Evolutionary conservation across 2,329 filamentous ascomycete genomes (phyloP), one percentile per base, ranked within the genome.

Genomic region (Xylaria sp.): DNA sequence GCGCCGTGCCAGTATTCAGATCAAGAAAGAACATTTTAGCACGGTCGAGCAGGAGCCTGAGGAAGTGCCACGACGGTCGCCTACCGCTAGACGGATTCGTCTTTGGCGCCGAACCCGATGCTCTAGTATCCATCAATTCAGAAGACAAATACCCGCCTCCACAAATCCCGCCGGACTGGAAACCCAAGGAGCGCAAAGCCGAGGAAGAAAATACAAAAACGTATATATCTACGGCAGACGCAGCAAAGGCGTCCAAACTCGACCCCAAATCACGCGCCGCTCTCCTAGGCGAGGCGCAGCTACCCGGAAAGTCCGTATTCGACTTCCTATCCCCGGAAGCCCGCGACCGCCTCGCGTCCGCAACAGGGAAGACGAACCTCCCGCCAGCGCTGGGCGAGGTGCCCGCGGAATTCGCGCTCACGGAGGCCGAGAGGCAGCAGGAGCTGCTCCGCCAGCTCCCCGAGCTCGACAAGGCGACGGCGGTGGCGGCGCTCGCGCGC

Each of bases 231-330:
- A 70, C 71, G 21, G 71, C 92, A 45, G 92, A 96, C 67, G 92
- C 92, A 1, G 93, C 94, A 8, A 94, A 91, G 79, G 84, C 88
- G 1, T 96, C 93, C 0, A 88, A 85, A 0, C 85, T 97, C 8
- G 89, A 97, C 77, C 90, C 93, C 0, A 90, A 89, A 75, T 85
- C 91, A 50, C 89, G 96, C 69, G 94, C 94, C 12, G 89, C 89
- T 3, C 84, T 97, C 0, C 85, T 98, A 1, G 94, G 94, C 42
- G 95, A 98, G 81, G 85, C 88, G 47, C 87, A 89, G 42, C 83
- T 98, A 0, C 94, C 94, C 0, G 93, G 93, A 0, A 98, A 98
- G 81, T 98, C 96, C 0, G 90, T 99, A 2, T 99, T 98, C 78
- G 94, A 98, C 80, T 99, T 92, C 79, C 86, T 99, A 72, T 92